Evolutionary conservation across 2,329 filamentous ascomycete genomes (phyloP).

Genomic region (Clarireedia homoeocarpa): DNA sequence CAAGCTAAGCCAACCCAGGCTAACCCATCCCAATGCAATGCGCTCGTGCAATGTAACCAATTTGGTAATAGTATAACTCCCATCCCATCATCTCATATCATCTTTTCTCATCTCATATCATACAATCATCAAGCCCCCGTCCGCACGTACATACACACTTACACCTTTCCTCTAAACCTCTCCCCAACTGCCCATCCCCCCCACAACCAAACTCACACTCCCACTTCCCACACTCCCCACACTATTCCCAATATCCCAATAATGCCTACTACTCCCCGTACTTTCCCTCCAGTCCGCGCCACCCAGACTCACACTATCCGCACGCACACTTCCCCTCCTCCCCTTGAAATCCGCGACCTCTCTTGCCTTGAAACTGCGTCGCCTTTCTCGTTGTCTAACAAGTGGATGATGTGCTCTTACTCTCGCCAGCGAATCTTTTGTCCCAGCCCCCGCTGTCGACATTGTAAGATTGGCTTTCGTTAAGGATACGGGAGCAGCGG

Average conservation of each 20-base stretch:
- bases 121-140: too few species aligned
- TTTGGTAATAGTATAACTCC: too few species aligned
- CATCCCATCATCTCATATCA: too few species aligned
- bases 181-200: slow-evolving; percentile 69
- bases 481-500: slow-evolving; percentile 23
- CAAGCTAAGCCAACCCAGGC: too few species aligned
- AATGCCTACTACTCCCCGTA: slow-evolving; percentile 74
- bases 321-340: slow-evolving; percentile 30
- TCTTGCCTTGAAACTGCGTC: slow-evolving; percentile 37
- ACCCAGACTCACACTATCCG: slow-evolving; percentile 6
- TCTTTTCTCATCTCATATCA: too few species aligned
- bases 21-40: too few species aligned
- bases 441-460: slow-evolving; percentile 56
- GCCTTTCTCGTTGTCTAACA: slow-evolving; percentile 37
- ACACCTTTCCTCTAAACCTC: slow-evolving; percentile 47
- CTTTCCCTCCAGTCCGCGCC: slow-evolving; percentile 34
- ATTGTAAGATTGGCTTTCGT: slow-evolving; percentile 37
- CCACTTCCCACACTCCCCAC: slow-evolving; percentile 45
- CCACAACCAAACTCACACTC: slow-evolving; percentile 63
- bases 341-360: slow-evolving; percentile 39
- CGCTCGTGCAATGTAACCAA: too few species aligned
- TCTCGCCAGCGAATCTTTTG: slow-evolving; percentile 68
- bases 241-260: slow-evolving; percentile 72
- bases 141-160: too few species aligned
- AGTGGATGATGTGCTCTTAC: slow-evolving; percentile 86